phyloP scores from a whole-genome alignment of 179 eudicot species.

The Vitellaria paradoxa region DNA sequence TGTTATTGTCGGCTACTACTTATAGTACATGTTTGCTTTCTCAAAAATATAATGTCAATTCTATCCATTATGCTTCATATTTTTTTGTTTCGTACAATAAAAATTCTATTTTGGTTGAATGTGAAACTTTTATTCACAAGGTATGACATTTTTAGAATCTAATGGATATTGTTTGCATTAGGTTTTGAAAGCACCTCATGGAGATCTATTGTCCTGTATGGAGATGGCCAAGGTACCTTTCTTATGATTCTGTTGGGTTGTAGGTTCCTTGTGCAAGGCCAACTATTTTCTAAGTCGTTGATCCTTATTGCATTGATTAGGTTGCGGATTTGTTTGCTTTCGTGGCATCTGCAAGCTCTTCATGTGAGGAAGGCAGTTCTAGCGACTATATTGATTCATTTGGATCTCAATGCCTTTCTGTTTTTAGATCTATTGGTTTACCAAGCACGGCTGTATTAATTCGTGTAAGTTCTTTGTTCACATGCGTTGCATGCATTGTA shows the following conservation, averaged over 20 bases:
- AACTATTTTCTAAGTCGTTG: background rate
- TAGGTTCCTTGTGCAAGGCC: background rate
- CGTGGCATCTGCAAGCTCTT: conserved; percentile 73
- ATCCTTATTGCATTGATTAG: conserved; percentile 27
- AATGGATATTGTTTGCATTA: conserved; percentile 21
- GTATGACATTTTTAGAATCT: background rate
- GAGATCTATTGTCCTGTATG: conserved; percentile 80
- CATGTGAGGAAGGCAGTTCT: conserved; percentile 44
- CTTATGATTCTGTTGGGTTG: conserved; percentile 2
- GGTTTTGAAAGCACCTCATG: conserved; percentile 95
- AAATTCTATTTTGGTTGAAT: background rate
- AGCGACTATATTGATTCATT: conserved; percentile 67
- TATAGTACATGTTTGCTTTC: too few species aligned
- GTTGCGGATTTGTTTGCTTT: conserved; percentile 95
- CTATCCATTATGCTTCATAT: too few species aligned
- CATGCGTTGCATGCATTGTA: background rate
- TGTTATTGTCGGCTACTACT: background rate
- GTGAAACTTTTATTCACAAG: background rate
- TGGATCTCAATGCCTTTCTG: conserved; percentile 88
- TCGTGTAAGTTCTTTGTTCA: conserved; percentile 56
- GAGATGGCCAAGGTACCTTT: conserved; percentile 90
- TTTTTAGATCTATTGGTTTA: conserved; percentile 82
- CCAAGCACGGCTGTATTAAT: conserved; percentile 80
- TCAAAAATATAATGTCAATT: background rate
- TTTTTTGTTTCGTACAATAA: background rate